These are phyloP conservation scores for Saccharomyces hybrid DNA, from an alignment of 1,139 yeast species.

Conservation along the genomic window DNA sequence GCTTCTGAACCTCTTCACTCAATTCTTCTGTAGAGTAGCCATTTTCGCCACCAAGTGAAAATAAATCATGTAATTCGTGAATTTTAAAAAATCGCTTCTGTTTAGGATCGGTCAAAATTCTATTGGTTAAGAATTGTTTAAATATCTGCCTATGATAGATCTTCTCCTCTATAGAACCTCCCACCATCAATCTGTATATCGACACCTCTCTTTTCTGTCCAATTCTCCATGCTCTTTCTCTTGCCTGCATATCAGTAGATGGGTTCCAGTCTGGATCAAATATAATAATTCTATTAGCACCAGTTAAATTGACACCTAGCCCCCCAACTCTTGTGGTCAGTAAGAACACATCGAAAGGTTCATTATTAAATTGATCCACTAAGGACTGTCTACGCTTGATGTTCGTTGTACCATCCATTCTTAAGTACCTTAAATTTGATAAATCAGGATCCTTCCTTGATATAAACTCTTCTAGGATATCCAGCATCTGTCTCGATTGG, in stretches of 20 bases:
- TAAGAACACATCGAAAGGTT: slow-evolving; percentile 56
- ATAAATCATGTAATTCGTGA: slow-evolving; percentile 85
- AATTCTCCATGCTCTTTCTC: slow-evolving; percentile 95
- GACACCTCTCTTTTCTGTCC: slow-evolving; percentile 95
- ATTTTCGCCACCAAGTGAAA: slow-evolving; percentile 69
- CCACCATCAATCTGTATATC: slow-evolving; percentile 84
- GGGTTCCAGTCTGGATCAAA: slow-evolving; percentile 99
- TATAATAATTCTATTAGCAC: slow-evolving; percentile 90
- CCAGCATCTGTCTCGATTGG: slow-evolving; percentile 92
- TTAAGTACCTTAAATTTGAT: slow-evolving; percentile 44
- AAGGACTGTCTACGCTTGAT: slow-evolving; percentile 66
- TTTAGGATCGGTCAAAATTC: slow-evolving; percentile 90
- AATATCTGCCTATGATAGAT: slow-evolving; percentile 94
- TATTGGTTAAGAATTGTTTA: slow-evolving; percentile 88
- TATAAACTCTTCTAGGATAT: slow-evolving; percentile 69
- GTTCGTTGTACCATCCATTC: slow-evolving; percentile 95
- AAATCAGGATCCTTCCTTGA: slow-evolving; percentile 37
- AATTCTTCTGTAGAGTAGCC: slow-evolving; percentile 41
- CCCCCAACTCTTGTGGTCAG: slow-evolving; percentile 96
- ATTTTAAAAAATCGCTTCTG: slow-evolving; percentile 88
- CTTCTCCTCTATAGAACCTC: slow-evolving; percentile 94
- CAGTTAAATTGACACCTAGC: slow-evolving; percentile 85
- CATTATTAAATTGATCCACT: slow-evolving; percentile 73
- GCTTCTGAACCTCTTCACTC: slow-evolving; percentile 29
- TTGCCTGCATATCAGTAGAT: slow-evolving; percentile 91